A percentile compares a stretch with the other conserved stretches of the same genome.
Evolutionary conservation across 164 flowering plant species (phyloP).

Genomic region (Piper longum): DNA sequence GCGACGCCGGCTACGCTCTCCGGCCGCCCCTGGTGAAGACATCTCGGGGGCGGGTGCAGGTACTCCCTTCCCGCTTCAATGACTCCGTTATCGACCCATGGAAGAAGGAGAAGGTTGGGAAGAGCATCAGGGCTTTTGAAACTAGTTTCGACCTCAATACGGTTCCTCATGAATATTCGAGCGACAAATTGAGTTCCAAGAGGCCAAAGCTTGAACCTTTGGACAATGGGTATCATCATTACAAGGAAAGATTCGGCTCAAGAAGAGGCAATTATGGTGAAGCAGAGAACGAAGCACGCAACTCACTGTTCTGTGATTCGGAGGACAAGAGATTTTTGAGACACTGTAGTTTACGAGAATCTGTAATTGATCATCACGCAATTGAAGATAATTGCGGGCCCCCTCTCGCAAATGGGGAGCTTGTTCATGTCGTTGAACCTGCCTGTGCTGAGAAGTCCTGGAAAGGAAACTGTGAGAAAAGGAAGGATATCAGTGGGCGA

Average conservation of each 20-base stretch:
- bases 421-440: slow-evolving; percentile 5
- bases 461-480: slow-evolving; percentile 23
- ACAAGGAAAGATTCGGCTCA: slow-evolving; percentile 15
- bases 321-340: slow-evolving; percentile 27
- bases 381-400: slow-evolving; percentile 17
- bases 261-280: slow-evolving; percentile 12
- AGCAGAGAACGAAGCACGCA: slow-evolving; percentile 10
- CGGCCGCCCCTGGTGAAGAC: slow-evolving; percentile 31
- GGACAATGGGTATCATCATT: slow-evolving; percentile 8
- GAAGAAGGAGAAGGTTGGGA: slow-evolving; percentile 26
- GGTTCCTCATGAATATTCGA: slow-evolving; percentile 7
- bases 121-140: slow-evolving; percentile 11
- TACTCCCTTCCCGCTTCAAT: slow-evolving; percentile 39
- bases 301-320: slow-evolving; percentile 3
- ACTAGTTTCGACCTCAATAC: slow-evolving; percentile 14
- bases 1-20: slow-evolving; percentile 5
- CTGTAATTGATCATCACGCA: slow-evolving; percentile 20
- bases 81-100: slow-evolving; percentile 35
- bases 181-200: slow-evolving; percentile 19
- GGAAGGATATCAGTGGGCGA: slow-evolving; percentile 30
- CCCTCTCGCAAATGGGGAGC: slow-evolving; percentile 9
- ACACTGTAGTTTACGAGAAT: slow-evolving; percentile 29
- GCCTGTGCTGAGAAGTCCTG: slow-evolving; percentile 3
- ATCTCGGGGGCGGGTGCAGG: slow-evolving; percentile 40
- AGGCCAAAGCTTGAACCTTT: slow-evolving; percentile 10